Evolutionary conservation across 345 rosid genomes (phyloP), one percentile per base, ranked within the genome.

Genomic region (Orychophragmus violaceus): DNA sequence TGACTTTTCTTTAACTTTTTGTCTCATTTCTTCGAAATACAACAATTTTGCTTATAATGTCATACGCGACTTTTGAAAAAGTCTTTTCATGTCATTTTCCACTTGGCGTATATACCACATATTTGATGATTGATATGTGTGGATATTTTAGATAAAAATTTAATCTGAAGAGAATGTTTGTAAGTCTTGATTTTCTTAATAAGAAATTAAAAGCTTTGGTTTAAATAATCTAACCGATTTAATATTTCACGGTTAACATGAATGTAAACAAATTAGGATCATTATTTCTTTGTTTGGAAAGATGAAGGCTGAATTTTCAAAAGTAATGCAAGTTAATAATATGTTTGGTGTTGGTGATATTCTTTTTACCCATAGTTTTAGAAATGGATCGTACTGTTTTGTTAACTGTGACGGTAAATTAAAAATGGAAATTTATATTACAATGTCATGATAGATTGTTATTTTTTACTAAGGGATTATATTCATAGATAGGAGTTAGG

Each of bases 71-170:
- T 29, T 60, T 72, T 6, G 45, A 64, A 66, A 73, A 66, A 59
- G 72, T 66, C 68, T 58, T 23, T 66, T 35, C 66, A 33, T 73
- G 77, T 73, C 77, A 66, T 33, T 66, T 73, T 66, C 68, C 10
- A 39, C 39, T 66, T 58, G 67, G 65, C 60, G 61, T 50, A 13
- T 36, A 36, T 13, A 36, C 16, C 42, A 13, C 42, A 36, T 36
- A 36, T 12, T 36, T 36, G 42, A 12, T 12, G 16, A 36, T 12
- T 36, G 42, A 13, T 36, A 36, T 1, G 42, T 1, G 42, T 36
- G 42, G 16, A 36, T 36, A 4, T 36, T 13, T 36, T 36, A 36
- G 42, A 36, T 35, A 11, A 35, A 35, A 35, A 13, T 35, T 11
- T 35, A 16, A 11, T 2, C 39, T 35, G 10, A 2, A 35, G 39